Conservation (phyloP, 768 basidiomycete genomes). For the Solioccasus polychromus region DNA sequence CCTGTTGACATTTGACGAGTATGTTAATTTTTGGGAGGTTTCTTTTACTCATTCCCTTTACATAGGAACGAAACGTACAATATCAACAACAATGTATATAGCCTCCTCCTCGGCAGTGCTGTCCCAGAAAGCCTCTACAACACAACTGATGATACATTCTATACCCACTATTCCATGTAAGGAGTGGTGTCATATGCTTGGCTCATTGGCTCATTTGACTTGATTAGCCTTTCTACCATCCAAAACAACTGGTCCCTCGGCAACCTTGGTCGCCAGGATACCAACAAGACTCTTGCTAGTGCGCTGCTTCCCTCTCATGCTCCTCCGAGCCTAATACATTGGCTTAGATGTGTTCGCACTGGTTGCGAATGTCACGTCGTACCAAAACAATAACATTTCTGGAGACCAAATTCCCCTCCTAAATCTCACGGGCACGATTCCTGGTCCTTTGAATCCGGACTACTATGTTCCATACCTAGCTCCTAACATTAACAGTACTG, state of each 20-base stretch:
- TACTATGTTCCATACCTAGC: constrained; percentile 44
- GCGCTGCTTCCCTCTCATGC: too few species aligned
- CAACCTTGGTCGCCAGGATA: constrained; percentile 54
- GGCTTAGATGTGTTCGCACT: constrained; percentile 49
- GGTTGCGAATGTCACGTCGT: constrained; percentile 46
- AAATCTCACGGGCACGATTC: constrained; percentile 40
- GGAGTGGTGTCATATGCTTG: neutral
- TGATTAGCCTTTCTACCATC: constrained; percentile 43
- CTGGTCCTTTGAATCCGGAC: constrained; percentile 43
- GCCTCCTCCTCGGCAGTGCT: constrained; percentile 42
- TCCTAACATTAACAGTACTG: constrained; percentile 36
- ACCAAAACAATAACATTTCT: constrained; percentile 38
- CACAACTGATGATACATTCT: constrained; percentile 49
- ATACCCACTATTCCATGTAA: constrained; percentile 53
- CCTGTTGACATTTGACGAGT: constrained; percentile 62
- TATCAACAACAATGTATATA: constrained; percentile 45
- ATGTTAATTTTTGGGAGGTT: too few species aligned
- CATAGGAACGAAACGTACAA: constrained; percentile 26
- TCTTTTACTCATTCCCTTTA: neutral
- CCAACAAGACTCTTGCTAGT: constrained; percentile 37
- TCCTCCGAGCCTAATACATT: neutral
- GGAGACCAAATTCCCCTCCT: constrained; percentile 32
- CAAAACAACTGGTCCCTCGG: constrained; percentile 59
- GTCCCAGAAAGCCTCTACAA: constrained; percentile 41
- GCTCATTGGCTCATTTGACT: neutral